These are phyloP conservation scores for Neurospora intermedia DNA, from an alignment of 495 filamentous ascomycete species.

Conservation along the genomic window DNA sequence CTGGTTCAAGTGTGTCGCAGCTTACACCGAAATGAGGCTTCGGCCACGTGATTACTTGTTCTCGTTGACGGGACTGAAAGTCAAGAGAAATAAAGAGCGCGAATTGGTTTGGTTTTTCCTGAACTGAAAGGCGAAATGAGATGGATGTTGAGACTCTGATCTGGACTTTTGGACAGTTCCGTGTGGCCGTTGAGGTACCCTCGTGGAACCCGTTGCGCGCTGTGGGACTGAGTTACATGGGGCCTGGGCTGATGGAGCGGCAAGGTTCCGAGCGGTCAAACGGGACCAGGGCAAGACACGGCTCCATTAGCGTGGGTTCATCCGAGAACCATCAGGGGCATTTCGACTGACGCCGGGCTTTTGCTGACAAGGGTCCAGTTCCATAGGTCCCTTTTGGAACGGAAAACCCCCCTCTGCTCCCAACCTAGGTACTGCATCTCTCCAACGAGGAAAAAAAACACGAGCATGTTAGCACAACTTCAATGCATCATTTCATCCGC, in stretches of 20 bases:
- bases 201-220: background rate
- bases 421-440: background rate
- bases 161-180: background rate
- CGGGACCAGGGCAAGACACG: background rate
- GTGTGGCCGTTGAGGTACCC: background rate
- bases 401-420: background rate
- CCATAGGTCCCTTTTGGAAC: background rate
- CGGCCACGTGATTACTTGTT: background rate
- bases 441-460: background rate
- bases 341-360: background rate
- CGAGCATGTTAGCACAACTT: background rate
- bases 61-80: background rate
- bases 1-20: background rate
- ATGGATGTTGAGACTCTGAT: background rate
- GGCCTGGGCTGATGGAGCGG: background rate
- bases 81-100: background rate
- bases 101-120: background rate
- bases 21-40: background rate
- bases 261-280: background rate
- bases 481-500: background rate
- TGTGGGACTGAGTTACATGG: background rate
- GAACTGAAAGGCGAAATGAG: background rate
- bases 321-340: background rate
- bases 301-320: background rate
- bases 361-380: background rate